Conservation (phyloP, 805 yeast species). For the Candida coleopterorum region DNA sequence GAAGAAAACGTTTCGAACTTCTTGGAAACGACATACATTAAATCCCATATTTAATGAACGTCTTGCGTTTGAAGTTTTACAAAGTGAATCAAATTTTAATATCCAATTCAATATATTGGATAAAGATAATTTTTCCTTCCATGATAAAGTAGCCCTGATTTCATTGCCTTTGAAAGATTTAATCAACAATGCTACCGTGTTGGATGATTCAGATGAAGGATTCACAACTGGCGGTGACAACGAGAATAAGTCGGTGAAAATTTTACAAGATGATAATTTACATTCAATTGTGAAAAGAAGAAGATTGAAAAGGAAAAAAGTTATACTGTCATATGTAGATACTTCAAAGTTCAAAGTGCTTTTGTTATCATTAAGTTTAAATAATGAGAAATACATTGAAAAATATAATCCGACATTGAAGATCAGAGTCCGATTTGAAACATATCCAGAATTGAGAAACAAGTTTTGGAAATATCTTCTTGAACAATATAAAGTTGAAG, state of each 20-base stretch:
- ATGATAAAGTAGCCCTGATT: conserved; percentile 75
- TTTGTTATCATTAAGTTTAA: conserved; percentile 29
- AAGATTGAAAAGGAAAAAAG: conserved; percentile 20
- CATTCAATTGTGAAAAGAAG: conserved; percentile 17
- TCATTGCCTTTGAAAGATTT: conserved; percentile 53
- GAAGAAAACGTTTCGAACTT: conserved; percentile 77
- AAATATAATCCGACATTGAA: conserved; percentile 53
- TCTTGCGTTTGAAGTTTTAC: conserved; percentile 70
- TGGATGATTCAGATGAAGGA: background rate
- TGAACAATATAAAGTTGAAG: conserved; percentile 46
- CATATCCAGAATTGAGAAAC: conserved; percentile 59
- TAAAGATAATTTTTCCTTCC: conserved; percentile 75
- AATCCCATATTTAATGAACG: conserved; percentile 81
- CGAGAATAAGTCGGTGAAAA: conserved; percentile 8
- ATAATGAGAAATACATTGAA: conserved; percentile 27
- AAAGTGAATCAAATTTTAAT: conserved; percentile 60
- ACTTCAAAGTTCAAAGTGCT: conserved; percentile 40
- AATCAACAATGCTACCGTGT: conserved; percentile 31
- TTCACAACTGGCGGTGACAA: conserved; percentile 7
- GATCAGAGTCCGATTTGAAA: conserved; percentile 59
- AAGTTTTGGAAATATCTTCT: conserved; percentile 68
- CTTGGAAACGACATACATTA: conserved; percentile 76
- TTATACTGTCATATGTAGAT: conserved; percentile 22
- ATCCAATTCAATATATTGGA: conserved; percentile 74
- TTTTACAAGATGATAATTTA: conserved; percentile 9